Conservation (phyloP, 2,329 filamentous ascomycete species). For the Alternaria alternata region DNA sequence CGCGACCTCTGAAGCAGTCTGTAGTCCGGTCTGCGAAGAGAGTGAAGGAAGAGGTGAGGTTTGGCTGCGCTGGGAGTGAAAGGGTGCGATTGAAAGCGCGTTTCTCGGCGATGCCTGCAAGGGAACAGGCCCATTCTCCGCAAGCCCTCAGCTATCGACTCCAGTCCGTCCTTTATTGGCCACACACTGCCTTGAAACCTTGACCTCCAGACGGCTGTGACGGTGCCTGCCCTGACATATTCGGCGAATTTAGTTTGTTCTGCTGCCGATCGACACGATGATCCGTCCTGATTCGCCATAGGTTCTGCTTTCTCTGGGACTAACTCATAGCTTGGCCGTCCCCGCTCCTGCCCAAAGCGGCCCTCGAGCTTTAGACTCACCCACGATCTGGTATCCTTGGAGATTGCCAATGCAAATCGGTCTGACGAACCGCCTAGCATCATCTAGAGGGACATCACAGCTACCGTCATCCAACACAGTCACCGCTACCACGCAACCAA, state of each 20-base stretch:
- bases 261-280: conserved; percentile 15
- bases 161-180: conserved; percentile 19
- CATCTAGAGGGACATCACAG: no score
- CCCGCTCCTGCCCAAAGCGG: conserved; percentile 31
- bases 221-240: conserved; percentile 24
- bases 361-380: neutral
- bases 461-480: neutral
- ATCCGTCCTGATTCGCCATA: conserved; percentile 16
- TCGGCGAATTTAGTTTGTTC: conserved; percentile 19
- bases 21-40: neutral
- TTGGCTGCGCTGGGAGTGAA: conserved; percentile 11
- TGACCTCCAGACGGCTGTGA: conserved; percentile 19
- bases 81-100: conserved; percentile 12
- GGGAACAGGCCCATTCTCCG: conserved; percentile 18
- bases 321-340: conserved; percentile 16
- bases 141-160: conserved; percentile 5
- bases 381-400: conserved; percentile 6
- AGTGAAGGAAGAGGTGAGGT: conserved; percentile 4
- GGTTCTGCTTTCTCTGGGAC: neutral
- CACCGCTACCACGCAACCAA: neutral
- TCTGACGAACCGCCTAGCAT: neutral
- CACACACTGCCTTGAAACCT: conserved; percentile 9
- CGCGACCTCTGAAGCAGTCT: conserved; percentile 7
- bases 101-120: conserved; percentile 18
- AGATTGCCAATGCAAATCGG: conserved; percentile 10